These are phyloP conservation scores for Santalum album DNA, from an alignment of 164 flowering plant genomes.

Conservation along the genomic window DNA sequence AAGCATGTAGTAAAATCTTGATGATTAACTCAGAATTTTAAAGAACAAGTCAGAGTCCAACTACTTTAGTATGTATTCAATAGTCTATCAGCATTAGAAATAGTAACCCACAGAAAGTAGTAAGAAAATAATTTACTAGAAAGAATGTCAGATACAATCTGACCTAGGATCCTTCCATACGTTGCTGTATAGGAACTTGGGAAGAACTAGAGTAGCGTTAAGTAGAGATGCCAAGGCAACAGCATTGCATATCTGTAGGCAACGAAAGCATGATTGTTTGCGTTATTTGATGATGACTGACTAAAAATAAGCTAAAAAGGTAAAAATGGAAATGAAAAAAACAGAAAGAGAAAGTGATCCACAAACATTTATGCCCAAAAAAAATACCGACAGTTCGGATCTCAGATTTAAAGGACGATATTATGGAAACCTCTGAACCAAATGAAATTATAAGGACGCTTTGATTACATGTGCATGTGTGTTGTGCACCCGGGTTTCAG, in stretches of 20 bases:
- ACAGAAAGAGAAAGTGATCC: background rate
- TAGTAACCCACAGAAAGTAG: background rate
- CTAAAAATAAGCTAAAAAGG: background rate
- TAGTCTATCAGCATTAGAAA: background rate
- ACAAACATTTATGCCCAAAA: no score
- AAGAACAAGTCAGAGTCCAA: no score
- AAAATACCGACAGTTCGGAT: no score
- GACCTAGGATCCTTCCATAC: slow-evolving; percentile 99
- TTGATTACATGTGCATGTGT: no score
- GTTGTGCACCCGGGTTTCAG: no score
- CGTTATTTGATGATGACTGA: background rate
- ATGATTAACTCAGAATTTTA: no score
- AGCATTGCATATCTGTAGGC: slow-evolving; percentile 88
- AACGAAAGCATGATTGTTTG: background rate
- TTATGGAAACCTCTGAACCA: no score
- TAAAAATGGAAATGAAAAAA: background rate
- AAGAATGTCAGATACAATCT: background rate
- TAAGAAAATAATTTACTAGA: background rate
- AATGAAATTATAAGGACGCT: no score
- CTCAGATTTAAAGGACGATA: no score
- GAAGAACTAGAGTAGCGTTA: slow-evolving; percentile 91
- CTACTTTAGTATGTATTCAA: no score
- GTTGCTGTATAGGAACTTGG: slow-evolving; percentile 89
- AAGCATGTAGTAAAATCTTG: no score
- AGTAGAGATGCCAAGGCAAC: slow-evolving; percentile 89